Evolutionary conservation across 1,284 basidiomycete species (phyloP), one percentile per base, ranked within the genome.

Genomic region (Phellopilus nigrolimitatus): DNA sequence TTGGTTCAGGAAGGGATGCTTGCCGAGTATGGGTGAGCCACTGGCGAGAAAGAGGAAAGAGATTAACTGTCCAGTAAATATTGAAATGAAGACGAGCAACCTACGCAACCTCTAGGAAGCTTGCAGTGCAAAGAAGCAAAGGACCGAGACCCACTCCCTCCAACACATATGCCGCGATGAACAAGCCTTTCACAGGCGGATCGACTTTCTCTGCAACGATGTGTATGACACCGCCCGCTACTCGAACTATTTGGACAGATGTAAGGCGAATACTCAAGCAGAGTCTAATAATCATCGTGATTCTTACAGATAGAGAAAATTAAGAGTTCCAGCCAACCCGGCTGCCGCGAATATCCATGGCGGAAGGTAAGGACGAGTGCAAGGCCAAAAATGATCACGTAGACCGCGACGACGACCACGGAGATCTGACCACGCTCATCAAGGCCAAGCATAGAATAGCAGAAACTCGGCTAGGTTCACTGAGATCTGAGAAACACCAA

Each of bases 31-130:
- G 54, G 13, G 19, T 50, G 27, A 25, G 33, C 36, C 2, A 38
- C 39, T 42, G 34, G 13, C 15, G 39, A 33, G 21, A n/a, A n/a
- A n/a, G n/a, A n/a, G n/a, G n/a, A n/a, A n/a, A n/a, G n/a, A n/a
- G n/a, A n/a, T n/a, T n/a, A n/a, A n/a, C n/a, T n/a, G n/a, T n/a
- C n/a, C n/a, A n/a, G n/a, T n/a, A n/a, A n/a, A n/a, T n/a, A n/a
- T n/a, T n/a, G n/a, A n/a, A 24, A 54, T 21, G 39, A 31, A 12
- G 21, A 51, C 10, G 22, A 52, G 3, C 12, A 48, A 71, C 81
- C 57, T 68, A 84, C 83, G 76, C 73, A 55, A 78, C 75, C 42
- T 76, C 73, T 44, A 84, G 60, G 58, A 85, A 76, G 3, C 81
- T 81, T 21, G 84, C 61, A 0, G 78, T 74, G 2, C 79, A 71